Conservation (phyloP, 164 flowering plant species). For the Chimonanthus praecox region DNA sequence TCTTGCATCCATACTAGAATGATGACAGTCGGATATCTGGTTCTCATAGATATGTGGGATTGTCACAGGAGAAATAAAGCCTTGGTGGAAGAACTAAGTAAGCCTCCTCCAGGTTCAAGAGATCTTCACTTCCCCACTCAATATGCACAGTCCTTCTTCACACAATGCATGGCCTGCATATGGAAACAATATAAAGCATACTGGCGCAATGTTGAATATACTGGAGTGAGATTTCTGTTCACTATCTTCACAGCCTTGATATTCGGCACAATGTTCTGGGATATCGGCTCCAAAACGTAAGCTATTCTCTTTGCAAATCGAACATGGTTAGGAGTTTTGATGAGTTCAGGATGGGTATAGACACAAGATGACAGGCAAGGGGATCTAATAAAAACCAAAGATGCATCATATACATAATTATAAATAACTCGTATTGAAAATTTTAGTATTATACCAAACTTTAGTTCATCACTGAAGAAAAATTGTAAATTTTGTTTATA, state of each 20-base stretch:
- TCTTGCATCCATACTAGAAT: no score
- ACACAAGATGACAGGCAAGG: no score
- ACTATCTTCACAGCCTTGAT: slow-evolving; percentile 36
- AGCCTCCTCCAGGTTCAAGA: slow-evolving; percentile 33
- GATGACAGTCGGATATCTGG: neutral
- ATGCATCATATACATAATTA: no score
- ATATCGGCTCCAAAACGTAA: slow-evolving; percentile 48
- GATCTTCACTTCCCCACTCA: slow-evolving; percentile 41
- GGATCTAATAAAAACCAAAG: no score
- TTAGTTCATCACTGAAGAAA: no score
- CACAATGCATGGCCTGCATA: slow-evolving; percentile 51
- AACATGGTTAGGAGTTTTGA: no score
- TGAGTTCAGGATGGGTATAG: no score
- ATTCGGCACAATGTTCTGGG: slow-evolving; percentile 48
- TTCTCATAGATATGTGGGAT: neutral
- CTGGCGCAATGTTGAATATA: slow-evolving; percentile 50
- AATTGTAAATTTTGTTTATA: no score
- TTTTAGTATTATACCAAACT: no score
- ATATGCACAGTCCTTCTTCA: slow-evolving; percentile 37
- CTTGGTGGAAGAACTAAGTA: slow-evolving; percentile 35
- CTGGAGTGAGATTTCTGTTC: slow-evolving; percentile 40
- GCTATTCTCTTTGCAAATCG: neutral
- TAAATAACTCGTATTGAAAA: no score
- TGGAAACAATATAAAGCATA: slow-evolving; percentile 50
- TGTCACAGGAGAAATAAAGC: slow-evolving; percentile 47